phyloP scores from a whole-genome alignment of 2,329 filamentous ascomycete genomes.

The Diaporthe caulivora region DNA sequence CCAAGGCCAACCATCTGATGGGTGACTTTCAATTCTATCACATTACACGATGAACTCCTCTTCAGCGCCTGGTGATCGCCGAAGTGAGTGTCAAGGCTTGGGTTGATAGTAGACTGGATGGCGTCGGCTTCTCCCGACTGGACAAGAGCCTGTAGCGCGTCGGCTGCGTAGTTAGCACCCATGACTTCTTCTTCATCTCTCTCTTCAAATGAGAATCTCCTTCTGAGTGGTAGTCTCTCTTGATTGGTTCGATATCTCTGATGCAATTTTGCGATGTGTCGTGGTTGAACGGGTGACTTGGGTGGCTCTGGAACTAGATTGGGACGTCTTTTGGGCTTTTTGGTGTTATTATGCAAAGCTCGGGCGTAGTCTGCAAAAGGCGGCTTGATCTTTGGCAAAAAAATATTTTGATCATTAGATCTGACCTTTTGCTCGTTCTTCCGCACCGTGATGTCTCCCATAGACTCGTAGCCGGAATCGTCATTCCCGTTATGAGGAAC shows the following conservation, averaged over 20 bases:
- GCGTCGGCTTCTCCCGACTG: neutral
- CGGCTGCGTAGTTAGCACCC: neutral
- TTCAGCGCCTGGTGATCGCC: no score
- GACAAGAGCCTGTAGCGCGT: neutral
- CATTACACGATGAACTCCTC: no score
- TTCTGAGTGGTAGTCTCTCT: neutral
- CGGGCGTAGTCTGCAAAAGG: neutral
- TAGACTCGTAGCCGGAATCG: constrained; percentile 7
- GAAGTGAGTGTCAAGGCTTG: neutral
- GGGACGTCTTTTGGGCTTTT: neutral
- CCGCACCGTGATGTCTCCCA: neutral
- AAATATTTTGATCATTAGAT: neutral
- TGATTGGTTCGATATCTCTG: neutral
- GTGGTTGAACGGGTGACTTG: neutral
- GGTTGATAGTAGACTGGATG: neutral
- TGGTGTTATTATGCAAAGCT: neutral
- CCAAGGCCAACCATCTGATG: no score
- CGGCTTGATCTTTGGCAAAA: neutral
- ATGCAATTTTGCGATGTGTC: neutral
- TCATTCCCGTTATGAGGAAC: neutral
- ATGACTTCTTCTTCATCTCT: neutral
- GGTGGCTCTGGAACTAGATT: neutral
- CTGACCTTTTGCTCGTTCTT: neutral
- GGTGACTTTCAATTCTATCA: no score
- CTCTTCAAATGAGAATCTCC: neutral